phyloP scores from a whole-genome alignment of 2,329 filamentous ascomycete genomes.

The Rhexocercosporidium sp. region DNA sequence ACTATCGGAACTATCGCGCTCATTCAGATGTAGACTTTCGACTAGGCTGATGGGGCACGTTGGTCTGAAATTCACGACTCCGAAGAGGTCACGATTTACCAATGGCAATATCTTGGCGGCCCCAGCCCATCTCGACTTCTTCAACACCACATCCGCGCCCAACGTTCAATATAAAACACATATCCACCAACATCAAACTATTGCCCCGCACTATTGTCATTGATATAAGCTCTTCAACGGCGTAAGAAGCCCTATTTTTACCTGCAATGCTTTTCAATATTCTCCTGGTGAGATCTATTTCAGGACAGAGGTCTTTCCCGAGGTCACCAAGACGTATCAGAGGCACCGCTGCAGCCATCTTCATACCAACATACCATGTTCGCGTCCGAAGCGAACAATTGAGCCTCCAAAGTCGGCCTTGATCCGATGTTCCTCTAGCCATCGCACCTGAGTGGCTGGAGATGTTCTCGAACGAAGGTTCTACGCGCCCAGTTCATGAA shows the following conservation, averaged over 20 bases:
- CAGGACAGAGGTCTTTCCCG: not conserved
- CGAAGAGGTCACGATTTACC: not conserved
- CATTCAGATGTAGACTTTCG: too few species aligned
- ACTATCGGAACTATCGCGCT: too few species aligned
- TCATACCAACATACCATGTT: not conserved
- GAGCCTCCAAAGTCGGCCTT: conserved; percentile 2
- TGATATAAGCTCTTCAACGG: not conserved
- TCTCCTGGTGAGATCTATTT: conserved; percentile 19
- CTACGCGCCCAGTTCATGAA: conserved; percentile 19
- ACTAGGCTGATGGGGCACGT: too few species aligned
- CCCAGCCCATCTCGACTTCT: too few species aligned
- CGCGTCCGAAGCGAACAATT: not conserved
- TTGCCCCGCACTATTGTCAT: conserved; percentile 3
- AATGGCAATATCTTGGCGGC: not conserved
- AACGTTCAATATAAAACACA: conserved; percentile 3
- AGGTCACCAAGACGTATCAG: conserved; percentile 6
- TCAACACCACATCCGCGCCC: not conserved
- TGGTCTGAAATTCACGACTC: not conserved
- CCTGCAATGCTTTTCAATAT: conserved; percentile 7
- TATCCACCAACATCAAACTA: not conserved
- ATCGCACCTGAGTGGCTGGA: conserved; percentile 3
- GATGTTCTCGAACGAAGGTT: not conserved
- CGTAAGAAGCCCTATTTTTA: not conserved
- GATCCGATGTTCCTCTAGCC: not conserved
- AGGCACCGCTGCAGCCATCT: not conserved